Evolutionary conservation across 2,329 filamentous ascomycete species (phyloP), one percentile per base, ranked within the genome.

Genomic region (Venturia pyrina): DNA sequence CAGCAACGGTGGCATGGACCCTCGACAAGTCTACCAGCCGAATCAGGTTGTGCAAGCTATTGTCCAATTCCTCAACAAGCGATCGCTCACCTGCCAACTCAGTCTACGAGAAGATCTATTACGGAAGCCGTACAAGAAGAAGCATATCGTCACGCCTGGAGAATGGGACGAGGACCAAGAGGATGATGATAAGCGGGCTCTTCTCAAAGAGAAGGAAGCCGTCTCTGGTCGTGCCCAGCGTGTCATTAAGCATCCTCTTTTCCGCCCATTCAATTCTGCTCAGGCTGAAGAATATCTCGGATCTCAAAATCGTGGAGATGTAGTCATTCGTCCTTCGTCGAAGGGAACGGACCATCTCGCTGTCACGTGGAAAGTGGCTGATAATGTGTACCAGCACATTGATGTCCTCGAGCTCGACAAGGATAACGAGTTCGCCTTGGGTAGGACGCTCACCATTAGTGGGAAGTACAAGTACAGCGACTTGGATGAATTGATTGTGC

Each of bases 391-490:
- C 76, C 93, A 99, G 78, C 95, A 99, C 76, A 91, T 99, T 69
- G 95, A 99, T 76, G 93, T 99, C 43, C 83, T 99, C 48, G 95
- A 99, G 78, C 83, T 99, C 73, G 91, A 96, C 76, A 99, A 99
- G 78, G 91, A 96, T 69, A 98, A 92, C 68, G 93, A 98, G 75
- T 98, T 97, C 75, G 93, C 92, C 0, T 89, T 98, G 3, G 95
- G 95, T 68, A 89, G 88, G 71, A 87, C 89, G 53, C 83, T 99
- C 65, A 90, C 90, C 69, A 90, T 99, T 65, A 89, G 87, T 43
- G 90, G 90, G 71, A 93, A 93, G 75, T 93, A 92, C 78, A 93
- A 86, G 8, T 99, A 99, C 80, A 91, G 87, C 68, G 95, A 99
- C 87, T 82, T 99, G 68, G 95, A 99, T 78, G 95, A 99, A 76